Evolutionary conservation across 2,329 filamentous ascomycete species (phyloP), one percentile per base, ranked within the genome.

Genomic region (Calonectria hawksworthii): DNA sequence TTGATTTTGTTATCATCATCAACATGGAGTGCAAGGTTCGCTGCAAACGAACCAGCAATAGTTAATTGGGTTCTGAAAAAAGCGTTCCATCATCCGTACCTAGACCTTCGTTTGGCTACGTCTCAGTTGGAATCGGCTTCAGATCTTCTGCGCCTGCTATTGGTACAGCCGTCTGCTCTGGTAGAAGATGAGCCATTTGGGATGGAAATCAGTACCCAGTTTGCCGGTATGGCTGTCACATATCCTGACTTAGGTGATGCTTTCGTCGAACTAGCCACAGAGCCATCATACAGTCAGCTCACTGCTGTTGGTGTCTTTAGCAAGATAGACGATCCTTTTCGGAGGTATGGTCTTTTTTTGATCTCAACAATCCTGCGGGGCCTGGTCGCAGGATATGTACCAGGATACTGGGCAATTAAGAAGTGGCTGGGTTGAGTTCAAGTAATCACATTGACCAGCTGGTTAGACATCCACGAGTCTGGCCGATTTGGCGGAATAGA

Each of bases 81-180:
- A 18, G 63, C 63, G 38, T 66, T 66, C 30, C 28, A 66, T 52
- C 30, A 66, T 30, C 63, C 44, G 4, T 66, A 66, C 16, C n/a
- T 51, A 16, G 63, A 66, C 36, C 44, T 66, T 2, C 63, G 63
- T 26, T 21, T 34, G n/a, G 63, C 63, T 36, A 66, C 63, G 26
- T 36, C 63, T 18, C 21, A 8, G 6, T 28, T 66, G 1, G 21
- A 21, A 14, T 30, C 63, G 8, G 23, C 63, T 10, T 10, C 63
- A 32, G 63, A 66, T 9, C 8, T 66, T 5, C 14, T 66, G 8
- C 51, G 30, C 4, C 63, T 66, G 0, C 16, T 66, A 5, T 21
- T 66, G 18, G 63, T 66, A 18, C 63, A 66, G 23, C 63, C 63
- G 9, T 36, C 63, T 36, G 63, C 63, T 36, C 16, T 66, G 4